Conservation (phyloP, 2,329 filamentous ascomycete genomes). For the Aspergillus japonicus region DNA sequence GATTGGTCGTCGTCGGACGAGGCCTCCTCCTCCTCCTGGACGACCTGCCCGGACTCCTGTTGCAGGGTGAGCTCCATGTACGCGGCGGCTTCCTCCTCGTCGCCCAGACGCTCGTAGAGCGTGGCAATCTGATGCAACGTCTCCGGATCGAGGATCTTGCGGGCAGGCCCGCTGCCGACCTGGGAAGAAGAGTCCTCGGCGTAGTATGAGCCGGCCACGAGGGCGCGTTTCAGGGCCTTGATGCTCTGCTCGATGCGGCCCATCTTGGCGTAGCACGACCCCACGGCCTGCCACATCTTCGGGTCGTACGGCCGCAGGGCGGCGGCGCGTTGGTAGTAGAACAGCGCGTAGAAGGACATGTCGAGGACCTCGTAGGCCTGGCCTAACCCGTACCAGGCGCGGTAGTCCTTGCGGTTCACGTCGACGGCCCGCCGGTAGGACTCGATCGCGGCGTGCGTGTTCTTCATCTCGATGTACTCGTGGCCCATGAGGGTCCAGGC, state of each 20-base stretch:
- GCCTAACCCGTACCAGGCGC: slow-evolving; percentile 95
- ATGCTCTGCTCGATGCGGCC: slow-evolving; percentile 84
- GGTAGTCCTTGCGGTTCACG: slow-evolving; percentile 92
- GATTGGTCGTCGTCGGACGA: slow-evolving; percentile 34
- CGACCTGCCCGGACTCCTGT: slow-evolving; percentile 74
- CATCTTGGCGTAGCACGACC: slow-evolving; percentile 87
- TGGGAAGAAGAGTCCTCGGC: slow-evolving; percentile 40
- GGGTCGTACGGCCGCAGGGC: slow-evolving; percentile 92
- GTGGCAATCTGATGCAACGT: slow-evolving; percentile 84
- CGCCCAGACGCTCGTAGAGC: slow-evolving; percentile 79
- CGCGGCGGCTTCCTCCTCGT: slow-evolving; percentile 75
- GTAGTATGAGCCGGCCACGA: slow-evolving; percentile 84
- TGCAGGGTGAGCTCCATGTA: slow-evolving; percentile 97
- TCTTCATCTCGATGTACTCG: slow-evolving; percentile 97
- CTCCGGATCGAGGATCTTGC: slow-evolving; percentile 77
- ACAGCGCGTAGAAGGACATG: slow-evolving; percentile 95
- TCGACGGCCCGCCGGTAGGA: slow-evolving; percentile 94
- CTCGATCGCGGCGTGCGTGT: slow-evolving; percentile 96
- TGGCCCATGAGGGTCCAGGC: slow-evolving; percentile 99
- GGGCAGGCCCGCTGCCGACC: slow-evolving; percentile 22
- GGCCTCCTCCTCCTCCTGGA: slow-evolving; percentile 33
- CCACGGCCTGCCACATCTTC: slow-evolving; percentile 98
- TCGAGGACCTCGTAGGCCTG: slow-evolving; percentile 97
- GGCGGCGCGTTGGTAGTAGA: slow-evolving; percentile 96
- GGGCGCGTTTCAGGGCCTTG: slow-evolving; percentile 87